Evolutionary conservation across 805 yeast genomes (phyloP), one percentile per base, ranked within the genome.

Genomic region (Suhomyces sp.): DNA sequence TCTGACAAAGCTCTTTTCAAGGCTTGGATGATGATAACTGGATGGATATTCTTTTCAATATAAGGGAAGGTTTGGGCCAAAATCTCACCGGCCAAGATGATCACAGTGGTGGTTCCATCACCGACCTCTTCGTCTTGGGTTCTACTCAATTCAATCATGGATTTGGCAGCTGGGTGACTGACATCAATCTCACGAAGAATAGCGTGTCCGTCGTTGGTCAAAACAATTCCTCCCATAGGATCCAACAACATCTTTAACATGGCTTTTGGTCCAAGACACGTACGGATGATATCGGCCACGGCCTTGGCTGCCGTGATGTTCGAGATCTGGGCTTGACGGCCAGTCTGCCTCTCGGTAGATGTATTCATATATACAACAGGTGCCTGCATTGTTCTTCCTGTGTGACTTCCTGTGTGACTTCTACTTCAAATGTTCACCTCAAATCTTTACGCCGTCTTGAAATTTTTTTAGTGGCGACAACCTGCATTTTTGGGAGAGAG

Each of bases 291-390:
- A 71, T 94, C 99, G 0, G 97, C 96, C 42, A 93, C 98, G 1
- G 99, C 97, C 68, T 94, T 94, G n/a, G 99, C 99, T 4, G 99
- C 99, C 5, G 97, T 90, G 74, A 94, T 93, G 68, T 94, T 96
- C 57, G 97, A 89, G 57, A 90, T 81, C 74, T 94, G 99, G 2
- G 99, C 99, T 70, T 91, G 91, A 61, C 98, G 90, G 46, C 99
- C 99, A 38, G 91, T 85, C 68, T 94, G 96, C 66, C 99, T 86
- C 68, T 90, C 96, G 57, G 92, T 88, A 49, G 89, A 82, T 26
- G 97, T 88, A 77, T 93, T 75, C 70, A 75, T 64, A 60, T 75
- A 75, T 44, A 75, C 78, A 40, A 75, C 80, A 35, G 80, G 80
- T 23, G 80, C 80, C 65, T 75, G 79, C 80, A 75, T 75, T 51